phyloP scores from a whole-genome alignment of 2,329 filamentous ascomycete genomes.

The Coniochaeta prunicola region DNA sequence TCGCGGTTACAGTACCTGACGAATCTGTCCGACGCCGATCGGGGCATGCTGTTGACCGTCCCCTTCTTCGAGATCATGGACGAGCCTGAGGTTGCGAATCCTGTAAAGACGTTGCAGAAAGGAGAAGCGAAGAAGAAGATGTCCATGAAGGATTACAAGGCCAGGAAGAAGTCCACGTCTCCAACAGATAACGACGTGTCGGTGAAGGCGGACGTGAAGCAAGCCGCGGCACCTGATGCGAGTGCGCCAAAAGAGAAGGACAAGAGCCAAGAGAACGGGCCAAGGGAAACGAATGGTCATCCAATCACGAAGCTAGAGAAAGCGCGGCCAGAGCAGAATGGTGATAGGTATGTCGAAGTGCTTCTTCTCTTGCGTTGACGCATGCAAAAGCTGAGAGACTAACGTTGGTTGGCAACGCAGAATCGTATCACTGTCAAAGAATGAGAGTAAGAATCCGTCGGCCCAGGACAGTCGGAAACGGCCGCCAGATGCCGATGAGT shows the following conservation, averaged over 20 bases:
- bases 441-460: slow-evolving; percentile 9
- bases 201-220: slow-evolving; percentile 13
- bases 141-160: slow-evolving; percentile 53
- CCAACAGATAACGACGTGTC: slow-evolving; percentile 20
- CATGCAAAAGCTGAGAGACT: not conserved
- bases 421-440: slow-evolving; percentile 17
- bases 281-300: not conserved
- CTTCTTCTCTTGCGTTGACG: not conserved
- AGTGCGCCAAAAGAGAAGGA: slow-evolving; percentile 9
- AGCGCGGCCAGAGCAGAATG: slow-evolving; percentile 18
- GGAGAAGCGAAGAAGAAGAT: slow-evolving; percentile 45
- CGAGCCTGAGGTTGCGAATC: slow-evolving; percentile 29
- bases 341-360: slow-evolving; percentile 20
- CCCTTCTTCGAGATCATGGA: slow-evolving; percentile 51
- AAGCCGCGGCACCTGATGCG: slow-evolving; percentile 9
- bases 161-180: slow-evolving; percentile 33
- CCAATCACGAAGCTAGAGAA: slow-evolving; percentile 13
- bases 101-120: slow-evolving; percentile 29
- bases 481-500: slow-evolving; percentile 34
- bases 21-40: slow-evolving; percentile 49
- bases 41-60: slow-evolving; percentile 49
- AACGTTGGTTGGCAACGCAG: slow-evolving; percentile 16
- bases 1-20: slow-evolving; percentile 48
- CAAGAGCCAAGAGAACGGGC: slow-evolving; percentile 3
- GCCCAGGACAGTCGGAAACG: slow-evolving; percentile 41